Conservation (phyloP, 1,139 yeast genomes). For the Scheffersomyces quercinus region DNA sequence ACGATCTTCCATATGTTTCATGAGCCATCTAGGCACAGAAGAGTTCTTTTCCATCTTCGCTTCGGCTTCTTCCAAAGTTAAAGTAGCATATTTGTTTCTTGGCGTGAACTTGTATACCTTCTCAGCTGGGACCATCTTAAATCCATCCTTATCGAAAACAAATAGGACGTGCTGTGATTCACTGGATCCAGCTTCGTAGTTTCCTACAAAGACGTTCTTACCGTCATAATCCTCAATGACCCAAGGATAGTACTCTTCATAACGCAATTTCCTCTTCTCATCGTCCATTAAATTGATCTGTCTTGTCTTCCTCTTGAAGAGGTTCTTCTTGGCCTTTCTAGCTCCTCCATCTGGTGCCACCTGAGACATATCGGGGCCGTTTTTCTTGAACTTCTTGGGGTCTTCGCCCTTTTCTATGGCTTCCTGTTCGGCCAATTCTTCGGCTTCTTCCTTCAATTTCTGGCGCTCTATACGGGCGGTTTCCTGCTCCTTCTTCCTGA, state of each 20-base stretch:
- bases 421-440: slow-evolving; percentile 16
- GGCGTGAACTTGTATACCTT: slow-evolving; percentile 93
- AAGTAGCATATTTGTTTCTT: slow-evolving; percentile 87
- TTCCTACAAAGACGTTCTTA: slow-evolving; percentile 91
- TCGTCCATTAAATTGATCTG: slow-evolving; percentile 82
- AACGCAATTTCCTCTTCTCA: slow-evolving; percentile 75
- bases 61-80: slow-evolving; percentile 95
- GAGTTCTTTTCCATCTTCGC: slow-evolving; percentile 84
- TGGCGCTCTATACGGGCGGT: slow-evolving; percentile 24
- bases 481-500: slow-evolving; percentile 53
- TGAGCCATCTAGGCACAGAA: slow-evolving; percentile 90
- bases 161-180: slow-evolving; percentile 79
- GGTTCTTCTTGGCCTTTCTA: slow-evolving; percentile 60
- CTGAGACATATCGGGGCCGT: slow-evolving; percentile 51
- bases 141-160: slow-evolving; percentile 84
- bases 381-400: slow-evolving; percentile 8
- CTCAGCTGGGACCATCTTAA: slow-evolving; percentile 93
- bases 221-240: slow-evolving; percentile 96
- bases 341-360: slow-evolving; percentile 97
- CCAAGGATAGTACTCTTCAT: slow-evolving; percentile 98
- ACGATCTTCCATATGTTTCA: slow-evolving; percentile 82
- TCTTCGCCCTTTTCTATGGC: slow-evolving; percentile 15
- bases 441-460: slow-evolving; percentile 33
- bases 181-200: slow-evolving; percentile 90
- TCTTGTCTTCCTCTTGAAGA: slow-evolving; percentile 78